A percentile compares a stretch with the other conserved stretches of the same genome.
phyloP scores from a whole-genome alignment of 495 filamentous ascomycete genomes.

The Aspergillus leporis region DNA sequence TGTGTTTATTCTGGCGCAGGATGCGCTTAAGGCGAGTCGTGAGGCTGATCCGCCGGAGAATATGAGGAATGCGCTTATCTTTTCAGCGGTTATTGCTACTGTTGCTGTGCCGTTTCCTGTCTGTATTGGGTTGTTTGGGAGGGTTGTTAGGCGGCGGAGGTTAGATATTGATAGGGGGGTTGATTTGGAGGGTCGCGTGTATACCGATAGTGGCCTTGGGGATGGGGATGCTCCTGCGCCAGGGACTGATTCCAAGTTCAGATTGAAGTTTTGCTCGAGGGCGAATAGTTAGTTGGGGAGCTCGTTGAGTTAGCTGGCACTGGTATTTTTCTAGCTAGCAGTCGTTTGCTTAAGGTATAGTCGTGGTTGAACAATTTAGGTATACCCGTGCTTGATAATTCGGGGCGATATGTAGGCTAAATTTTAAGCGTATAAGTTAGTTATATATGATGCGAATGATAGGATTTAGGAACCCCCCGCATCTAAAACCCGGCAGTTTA shows the following conservation, averaged over 20 bases:
- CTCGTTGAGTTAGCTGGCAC: neutral
- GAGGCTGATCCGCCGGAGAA: slow-evolving; percentile 59
- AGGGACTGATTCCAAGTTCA: neutral
- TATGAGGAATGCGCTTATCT: slow-evolving; percentile 75
- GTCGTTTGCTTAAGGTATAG: neutral
- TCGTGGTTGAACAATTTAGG: too few species aligned
- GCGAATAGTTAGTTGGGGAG: neutral
- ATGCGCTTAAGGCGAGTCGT: slow-evolving; percentile 67
- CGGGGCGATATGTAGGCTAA: neutral
- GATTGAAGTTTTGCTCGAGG: slow-evolving; percentile 7
- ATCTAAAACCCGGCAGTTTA: neutral
- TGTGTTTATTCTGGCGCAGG: slow-evolving; percentile 78
- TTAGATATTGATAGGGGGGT: slow-evolving; percentile 55
- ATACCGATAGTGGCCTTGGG: neutral
- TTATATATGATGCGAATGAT: neutral
- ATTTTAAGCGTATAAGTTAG: neutral
- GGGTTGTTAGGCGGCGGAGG: slow-evolving; percentile 54
- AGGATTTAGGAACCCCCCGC: neutral
- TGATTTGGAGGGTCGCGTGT: slow-evolving; percentile 21
- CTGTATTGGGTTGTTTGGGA: slow-evolving; percentile 64
- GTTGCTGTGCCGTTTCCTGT: slow-evolving; percentile 67
- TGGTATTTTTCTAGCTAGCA: neutral
- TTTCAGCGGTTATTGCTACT: slow-evolving; percentile 69
- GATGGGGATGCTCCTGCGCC: neutral
- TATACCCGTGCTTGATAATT: neutral